These are phyloP conservation scores for Didymellaceae sp. DNA, from an alignment of 2,329 filamentous ascomycete species.

Conservation along the genomic window DNA sequence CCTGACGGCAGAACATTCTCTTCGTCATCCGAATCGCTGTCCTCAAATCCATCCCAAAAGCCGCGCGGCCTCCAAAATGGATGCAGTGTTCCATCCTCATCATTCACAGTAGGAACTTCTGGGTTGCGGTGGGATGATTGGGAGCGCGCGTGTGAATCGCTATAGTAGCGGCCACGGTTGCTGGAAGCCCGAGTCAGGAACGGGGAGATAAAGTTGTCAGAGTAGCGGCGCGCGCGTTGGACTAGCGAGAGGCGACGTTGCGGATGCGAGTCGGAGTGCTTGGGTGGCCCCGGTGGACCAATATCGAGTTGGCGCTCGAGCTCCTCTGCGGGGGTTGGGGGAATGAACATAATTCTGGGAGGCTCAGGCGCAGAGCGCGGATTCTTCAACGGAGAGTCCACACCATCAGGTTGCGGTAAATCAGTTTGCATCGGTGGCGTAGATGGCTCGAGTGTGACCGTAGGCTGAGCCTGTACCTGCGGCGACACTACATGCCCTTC, in stretches of 20 bases:
- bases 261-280: slow-evolving; percentile 44
- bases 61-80: slow-evolving; percentile 68
- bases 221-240: slow-evolving; percentile 55
- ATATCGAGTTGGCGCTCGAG: slow-evolving; percentile 50
- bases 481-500: slow-evolving; percentile 19
- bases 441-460: slow-evolving; percentile 43
- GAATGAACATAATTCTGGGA: slow-evolving; percentile 62
- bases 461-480: slow-evolving; percentile 29
- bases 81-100: slow-evolving; percentile 58
- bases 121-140: slow-evolving; percentile 24
- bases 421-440: slow-evolving; percentile 45
- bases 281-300: slow-evolving; percentile 36
- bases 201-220: slow-evolving; percentile 53
- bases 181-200: slow-evolving; percentile 45
- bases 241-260: slow-evolving; percentile 50
- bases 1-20: slow-evolving; percentile 51
- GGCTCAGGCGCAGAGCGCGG: slow-evolving; percentile 64
- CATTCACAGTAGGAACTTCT: slow-evolving; percentile 38
- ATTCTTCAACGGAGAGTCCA: slow-evolving; percentile 66
- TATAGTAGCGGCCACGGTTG: slow-evolving; percentile 31
- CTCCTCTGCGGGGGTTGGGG: slow-evolving; percentile 60
- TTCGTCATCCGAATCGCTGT: slow-evolving; percentile 47
- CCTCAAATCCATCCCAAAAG: slow-evolving; percentile 67
- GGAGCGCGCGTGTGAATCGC: slow-evolving; percentile 27
- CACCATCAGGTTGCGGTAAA: slow-evolving; percentile 30